These are phyloP conservation scores for Aspergillus cristatus DNA, from an alignment of 495 filamentous ascomycete genomes.

Conservation along the genomic window DNA sequence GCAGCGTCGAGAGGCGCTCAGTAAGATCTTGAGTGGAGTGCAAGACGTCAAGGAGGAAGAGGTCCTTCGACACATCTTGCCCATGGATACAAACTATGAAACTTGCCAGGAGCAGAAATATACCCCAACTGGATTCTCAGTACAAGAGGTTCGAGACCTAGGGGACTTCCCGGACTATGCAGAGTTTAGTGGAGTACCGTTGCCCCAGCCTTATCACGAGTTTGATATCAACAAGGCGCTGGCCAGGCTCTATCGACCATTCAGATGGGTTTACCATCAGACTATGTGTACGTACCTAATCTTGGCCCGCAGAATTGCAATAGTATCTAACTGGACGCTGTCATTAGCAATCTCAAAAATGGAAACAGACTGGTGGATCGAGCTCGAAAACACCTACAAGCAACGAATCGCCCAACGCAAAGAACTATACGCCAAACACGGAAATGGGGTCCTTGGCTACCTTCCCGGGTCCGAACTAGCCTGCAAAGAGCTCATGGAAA, in stretches of 20 bases:
- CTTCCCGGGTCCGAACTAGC: slow-evolving; percentile 74
- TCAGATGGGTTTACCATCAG: slow-evolving; percentile 84
- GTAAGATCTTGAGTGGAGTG: slow-evolving; percentile 12
- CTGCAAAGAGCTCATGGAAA: slow-evolving; percentile 88
- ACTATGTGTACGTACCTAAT: slow-evolving; percentile 74
- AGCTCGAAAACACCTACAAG: slow-evolving; percentile 71
- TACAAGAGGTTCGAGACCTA: slow-evolving; percentile 60
- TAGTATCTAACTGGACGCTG: slow-evolving; percentile 8
- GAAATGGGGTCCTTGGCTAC: slow-evolving; percentile 53
- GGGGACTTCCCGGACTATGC: slow-evolving; percentile 84
- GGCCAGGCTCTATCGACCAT: slow-evolving; percentile 68
- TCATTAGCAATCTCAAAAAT: slow-evolving; percentile 65
- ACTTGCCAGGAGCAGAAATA: slow-evolving; percentile 21
- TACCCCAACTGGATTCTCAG: slow-evolving; percentile 53
- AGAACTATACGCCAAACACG: slow-evolving; percentile 55
- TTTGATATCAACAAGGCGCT: slow-evolving; percentile 57
- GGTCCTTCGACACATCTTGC: slow-evolving; percentile 24
- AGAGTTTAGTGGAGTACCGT: slow-evolving; percentile 64
- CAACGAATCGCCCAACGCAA: slow-evolving; percentile 63
- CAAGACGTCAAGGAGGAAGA: slow-evolving; percentile 23
- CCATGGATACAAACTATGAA: slow-evolving; percentile 36
- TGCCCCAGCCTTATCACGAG: slow-evolving; percentile 55
- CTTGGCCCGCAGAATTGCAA: not conserved
- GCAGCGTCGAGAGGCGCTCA: slow-evolving; percentile 43
- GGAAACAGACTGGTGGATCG: slow-evolving; percentile 86